These are phyloP conservation scores for Phoma sp. DNA, from an alignment of 2,329 filamentous ascomycete species.

Conservation along the genomic window DNA sequence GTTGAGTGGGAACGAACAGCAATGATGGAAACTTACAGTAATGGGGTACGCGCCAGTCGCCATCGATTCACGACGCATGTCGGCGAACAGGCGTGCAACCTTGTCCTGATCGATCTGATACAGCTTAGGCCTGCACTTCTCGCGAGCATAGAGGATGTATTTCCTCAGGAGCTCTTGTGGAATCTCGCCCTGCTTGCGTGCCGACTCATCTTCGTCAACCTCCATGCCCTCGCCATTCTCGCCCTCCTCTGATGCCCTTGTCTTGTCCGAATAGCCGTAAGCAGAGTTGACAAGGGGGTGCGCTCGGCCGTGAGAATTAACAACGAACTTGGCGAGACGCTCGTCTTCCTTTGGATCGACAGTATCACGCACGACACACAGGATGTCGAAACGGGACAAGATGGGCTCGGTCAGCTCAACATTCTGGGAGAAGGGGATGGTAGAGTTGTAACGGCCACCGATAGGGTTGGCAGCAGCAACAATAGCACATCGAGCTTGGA, in stretches of 20 bases:
- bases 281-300: slow-evolving; percentile 65
- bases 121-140: slow-evolving; percentile 87
- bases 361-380: slow-evolving; percentile 94
- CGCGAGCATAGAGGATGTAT: slow-evolving; percentile 94
- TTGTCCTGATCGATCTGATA: slow-evolving; percentile 99
- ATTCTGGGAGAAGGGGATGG: slow-evolving; percentile 93
- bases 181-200: slow-evolving; percentile 72
- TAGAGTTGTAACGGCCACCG: slow-evolving; percentile 94
- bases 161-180: slow-evolving; percentile 90
- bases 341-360: slow-evolving; percentile 94
- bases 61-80: slow-evolving; percentile 91
- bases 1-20: not conserved
- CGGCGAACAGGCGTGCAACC: slow-evolving; percentile 88
- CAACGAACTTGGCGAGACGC: slow-evolving; percentile 90
- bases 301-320: slow-evolving; percentile 89
- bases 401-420: slow-evolving; percentile 98
- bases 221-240: slow-evolving; percentile 59
- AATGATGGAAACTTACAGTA: slow-evolving; percentile 68
- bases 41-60: slow-evolving; percentile 97
- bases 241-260: slow-evolving; percentile 28
- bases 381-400: slow-evolving; percentile 94
- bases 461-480: slow-evolving; percentile 97
- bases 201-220: slow-evolving; percentile 57
- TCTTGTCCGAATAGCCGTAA: slow-evolving; percentile 36
- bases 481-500: slow-evolving; percentile 94